Evolutionary conservation across 805 yeast genomes (phyloP).

Genomic region (Blastobotrys peoriensis): DNA sequence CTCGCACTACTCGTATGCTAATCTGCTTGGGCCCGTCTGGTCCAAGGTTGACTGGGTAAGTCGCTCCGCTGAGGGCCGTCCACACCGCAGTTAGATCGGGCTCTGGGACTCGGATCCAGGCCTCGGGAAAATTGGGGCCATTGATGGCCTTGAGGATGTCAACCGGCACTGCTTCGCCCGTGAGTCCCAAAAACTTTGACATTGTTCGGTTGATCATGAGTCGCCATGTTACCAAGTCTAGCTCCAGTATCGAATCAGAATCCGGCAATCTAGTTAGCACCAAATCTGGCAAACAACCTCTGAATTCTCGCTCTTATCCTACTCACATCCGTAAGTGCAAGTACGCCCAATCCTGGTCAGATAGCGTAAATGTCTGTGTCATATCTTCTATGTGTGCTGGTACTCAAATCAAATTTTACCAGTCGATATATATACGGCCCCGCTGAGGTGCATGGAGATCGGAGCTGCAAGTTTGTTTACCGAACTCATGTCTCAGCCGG

Average conservation of each 20-base stretch:
- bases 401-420: too few species aligned
- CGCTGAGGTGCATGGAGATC: too few species aligned
- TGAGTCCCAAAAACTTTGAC: constrained; percentile 23
- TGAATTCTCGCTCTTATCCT: not conserved
- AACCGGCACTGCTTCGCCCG: constrained; percentile 26
- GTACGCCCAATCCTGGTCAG: constrained; percentile 29
- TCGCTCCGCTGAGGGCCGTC: constrained; percentile 21
- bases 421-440: too few species aligned
- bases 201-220: constrained; percentile 21
- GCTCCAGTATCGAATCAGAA: constrained; percentile 6
- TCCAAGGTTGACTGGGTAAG: not conserved
- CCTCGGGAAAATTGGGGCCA: not conserved
- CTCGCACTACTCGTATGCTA: constrained; percentile 18
- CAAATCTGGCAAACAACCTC: not conserved
- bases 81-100: constrained; percentile 13
- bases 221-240: constrained; percentile 29
- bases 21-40: constrained; percentile 8
- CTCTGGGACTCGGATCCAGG: constrained; percentile 22
- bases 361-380: constrained; percentile 11
- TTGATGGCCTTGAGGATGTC: constrained; percentile 20
- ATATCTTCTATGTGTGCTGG: too few species aligned
- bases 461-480: not conserved
- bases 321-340: constrained; percentile 24
- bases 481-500: not conserved
- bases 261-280: constrained; percentile 3